Evolutionary conservation across 192 early-diverging fungal species (phyloP).

Genomic region (Umbelopsis ramanniana): DNA sequence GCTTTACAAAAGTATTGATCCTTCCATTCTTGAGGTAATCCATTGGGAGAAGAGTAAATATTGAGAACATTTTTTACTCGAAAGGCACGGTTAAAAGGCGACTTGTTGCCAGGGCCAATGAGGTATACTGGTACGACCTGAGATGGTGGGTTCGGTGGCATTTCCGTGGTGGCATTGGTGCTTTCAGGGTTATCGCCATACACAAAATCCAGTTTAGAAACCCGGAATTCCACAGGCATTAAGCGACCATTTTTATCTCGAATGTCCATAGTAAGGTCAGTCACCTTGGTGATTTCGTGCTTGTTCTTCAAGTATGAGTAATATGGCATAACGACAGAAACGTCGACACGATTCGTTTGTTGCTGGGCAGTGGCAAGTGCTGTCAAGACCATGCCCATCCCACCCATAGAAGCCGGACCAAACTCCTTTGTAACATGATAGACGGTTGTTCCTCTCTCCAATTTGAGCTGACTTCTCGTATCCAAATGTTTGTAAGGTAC

Average conservation of each 20-base stretch:
- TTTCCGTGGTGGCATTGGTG: background rate
- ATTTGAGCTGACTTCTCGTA: conserved; percentile 16
- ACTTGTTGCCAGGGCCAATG: conserved; percentile 51
- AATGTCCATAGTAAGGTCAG: conserved; percentile 42
- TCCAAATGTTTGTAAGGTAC: conserved; percentile 52
- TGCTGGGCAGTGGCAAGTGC: conserved; percentile 52
- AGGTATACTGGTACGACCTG: conserved; percentile 46
- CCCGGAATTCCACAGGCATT: conserved; percentile 39
- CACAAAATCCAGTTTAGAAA: conserved; percentile 42
- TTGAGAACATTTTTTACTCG: conserved; percentile 35
- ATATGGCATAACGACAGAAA: conserved; percentile 55
- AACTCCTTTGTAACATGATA: conserved; percentile 66
- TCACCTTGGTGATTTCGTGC: conserved; percentile 25
- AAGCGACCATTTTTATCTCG: conserved; percentile 38
- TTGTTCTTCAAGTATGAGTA: conserved; percentile 50
- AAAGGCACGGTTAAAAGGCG: conserved; percentile 53
- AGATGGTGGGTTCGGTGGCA: conserved; percentile 21
- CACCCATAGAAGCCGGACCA: conserved; percentile 57
- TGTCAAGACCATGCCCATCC: conserved; percentile 57
- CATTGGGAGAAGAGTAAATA: conserved; percentile 53
- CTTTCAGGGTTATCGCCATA: conserved; percentile 16
- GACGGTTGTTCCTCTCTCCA: conserved; percentile 43
- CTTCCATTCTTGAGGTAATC: conserved; percentile 60
- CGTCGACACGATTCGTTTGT: conserved; percentile 36
- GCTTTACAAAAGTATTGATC: conserved; percentile 63